Conservation (phyloP, 352 stramenopile species). For the Phytophthora macrochlamydospora region DNA sequence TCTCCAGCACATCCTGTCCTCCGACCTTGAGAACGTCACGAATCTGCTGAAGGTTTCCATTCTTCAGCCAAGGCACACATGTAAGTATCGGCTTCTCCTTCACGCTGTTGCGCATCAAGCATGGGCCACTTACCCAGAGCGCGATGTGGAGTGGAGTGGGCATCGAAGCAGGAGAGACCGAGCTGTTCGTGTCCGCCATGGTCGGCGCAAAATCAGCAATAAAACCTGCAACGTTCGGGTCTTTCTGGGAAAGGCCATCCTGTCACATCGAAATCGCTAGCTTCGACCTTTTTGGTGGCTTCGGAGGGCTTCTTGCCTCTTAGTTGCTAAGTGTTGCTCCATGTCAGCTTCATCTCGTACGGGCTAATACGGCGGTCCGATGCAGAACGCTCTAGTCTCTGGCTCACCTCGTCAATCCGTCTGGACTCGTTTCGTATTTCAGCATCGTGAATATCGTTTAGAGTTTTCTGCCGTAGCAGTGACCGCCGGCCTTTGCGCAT, state of each 20-base stretch:
- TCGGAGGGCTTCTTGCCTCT: constrained; percentile 5
- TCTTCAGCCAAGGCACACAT: constrained; percentile 30
- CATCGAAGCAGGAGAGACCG: constrained; percentile 3
- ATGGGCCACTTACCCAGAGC: constrained; percentile 48
- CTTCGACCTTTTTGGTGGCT: not conserved
- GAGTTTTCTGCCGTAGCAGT: constrained; percentile 19
- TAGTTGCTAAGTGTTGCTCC: constrained; percentile 9
- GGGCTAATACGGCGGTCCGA: constrained; percentile 19
- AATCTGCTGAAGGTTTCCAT: constrained; percentile 66
- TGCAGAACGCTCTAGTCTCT: constrained; percentile 16
- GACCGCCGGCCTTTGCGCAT: constrained; percentile 38
- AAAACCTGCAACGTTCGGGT: not conserved
- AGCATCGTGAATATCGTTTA: not conserved
- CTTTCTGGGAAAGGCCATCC: constrained; percentile 31
- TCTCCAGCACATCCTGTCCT: constrained; percentile 46
- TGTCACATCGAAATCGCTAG: too few species aligned
- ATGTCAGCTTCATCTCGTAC: constrained; percentile 15
- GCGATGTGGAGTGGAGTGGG: constrained; percentile 61
- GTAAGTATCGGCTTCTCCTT: not conserved
- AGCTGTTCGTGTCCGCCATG: too few species aligned
- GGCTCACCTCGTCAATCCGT: not conserved
- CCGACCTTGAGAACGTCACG: constrained; percentile 29
- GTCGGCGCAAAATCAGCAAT: not conserved
- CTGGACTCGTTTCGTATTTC: constrained; percentile 13
- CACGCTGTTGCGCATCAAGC: not conserved